A percentile compares a stretch with the other conserved stretches of the same genome.
These are phyloP conservation scores for Rhodotorula taiwanensis DNA, from an alignment of 768 basidiomycete genomes.

Conservation along the genomic window DNA sequence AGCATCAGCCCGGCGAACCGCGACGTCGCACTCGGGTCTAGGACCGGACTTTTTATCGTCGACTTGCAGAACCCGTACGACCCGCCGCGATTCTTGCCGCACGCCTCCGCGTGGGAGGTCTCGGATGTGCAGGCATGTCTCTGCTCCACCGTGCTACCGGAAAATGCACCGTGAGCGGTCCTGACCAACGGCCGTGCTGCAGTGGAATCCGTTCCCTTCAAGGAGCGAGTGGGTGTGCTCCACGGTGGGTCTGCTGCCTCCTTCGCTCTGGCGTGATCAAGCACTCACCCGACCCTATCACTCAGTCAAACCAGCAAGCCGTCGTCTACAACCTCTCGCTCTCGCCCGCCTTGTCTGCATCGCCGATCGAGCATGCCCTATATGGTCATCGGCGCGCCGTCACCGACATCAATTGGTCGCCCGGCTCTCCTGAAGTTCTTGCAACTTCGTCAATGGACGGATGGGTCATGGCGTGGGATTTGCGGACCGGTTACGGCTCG, in stretches of 20 bases:
- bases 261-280: neutral
- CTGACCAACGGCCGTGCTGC: no score
- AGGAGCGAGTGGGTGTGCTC: conserved; percentile 76
- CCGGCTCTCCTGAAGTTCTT: conserved; percentile 68
- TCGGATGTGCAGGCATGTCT: conserved; percentile 41
- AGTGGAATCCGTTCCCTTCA: conserved; percentile 74
- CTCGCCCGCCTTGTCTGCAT: conserved; percentile 50
- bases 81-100: conserved; percentile 86
- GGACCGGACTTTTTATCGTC: conserved; percentile 88
- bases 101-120: conserved; percentile 94
- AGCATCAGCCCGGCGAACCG: conserved; percentile 59
- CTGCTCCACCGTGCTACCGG: no score
- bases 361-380: conserved; percentile 74
- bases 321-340: conserved; percentile 86
- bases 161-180: no score
- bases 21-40: conserved; percentile 82
- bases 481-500: conserved; percentile 58
- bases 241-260: conserved; percentile 45
- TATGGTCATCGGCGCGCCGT: conserved; percentile 89
- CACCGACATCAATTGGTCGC: conserved; percentile 98
- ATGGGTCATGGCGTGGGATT: conserved; percentile 91
- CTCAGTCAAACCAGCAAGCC: conserved; percentile 67
- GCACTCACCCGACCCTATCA: neutral
- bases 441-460: conserved; percentile 89
- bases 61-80: conserved; percentile 81